Evolutionary conservation across 352 stramenopile species (phyloP).

Genomic region (Globisporangium canariense): DNA sequence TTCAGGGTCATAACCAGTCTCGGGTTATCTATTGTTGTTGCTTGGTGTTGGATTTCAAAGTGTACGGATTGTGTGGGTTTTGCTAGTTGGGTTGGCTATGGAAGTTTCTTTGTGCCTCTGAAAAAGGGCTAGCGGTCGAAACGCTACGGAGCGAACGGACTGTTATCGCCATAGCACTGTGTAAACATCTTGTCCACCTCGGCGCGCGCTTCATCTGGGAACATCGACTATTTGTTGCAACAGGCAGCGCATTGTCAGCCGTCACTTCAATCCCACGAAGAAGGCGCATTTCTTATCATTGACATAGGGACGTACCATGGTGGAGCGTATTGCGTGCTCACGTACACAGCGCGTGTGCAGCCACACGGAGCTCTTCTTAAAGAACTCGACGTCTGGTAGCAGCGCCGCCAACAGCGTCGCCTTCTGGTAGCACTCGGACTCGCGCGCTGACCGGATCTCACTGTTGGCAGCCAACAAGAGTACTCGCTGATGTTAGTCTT

Average conservation of each 20-base stretch:
- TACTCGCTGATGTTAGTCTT: not conserved
- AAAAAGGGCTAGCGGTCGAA: not conserved
- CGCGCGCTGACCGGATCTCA: constrained; percentile 75
- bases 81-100: not conserved
- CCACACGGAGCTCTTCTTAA: constrained; percentile 58
- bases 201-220: constrained; percentile 51
- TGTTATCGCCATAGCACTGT: constrained; percentile 69
- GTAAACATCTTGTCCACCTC: constrained; percentile 82
- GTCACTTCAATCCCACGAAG: not conserved
- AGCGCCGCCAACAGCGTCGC: constrained; percentile 54
- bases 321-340: constrained; percentile 73
- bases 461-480: constrained; percentile 21
- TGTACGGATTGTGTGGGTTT: not conserved
- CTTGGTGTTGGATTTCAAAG: not conserved
- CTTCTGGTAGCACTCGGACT: constrained; percentile 83
- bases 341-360: constrained; percentile 65
- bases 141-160: constrained; percentile 40
- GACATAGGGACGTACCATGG: constrained; percentile 39
- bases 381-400: constrained; percentile 59
- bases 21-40: not conserved
- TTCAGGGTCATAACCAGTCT: not conserved
- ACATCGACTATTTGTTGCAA: constrained; percentile 59
- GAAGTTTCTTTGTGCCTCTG: not conserved
- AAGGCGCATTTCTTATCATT: not conserved
- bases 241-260: not conserved